Conservation (phyloP, 1,284 basidiomycete species). For the Phylloboletellus chloephorus region DNA sequence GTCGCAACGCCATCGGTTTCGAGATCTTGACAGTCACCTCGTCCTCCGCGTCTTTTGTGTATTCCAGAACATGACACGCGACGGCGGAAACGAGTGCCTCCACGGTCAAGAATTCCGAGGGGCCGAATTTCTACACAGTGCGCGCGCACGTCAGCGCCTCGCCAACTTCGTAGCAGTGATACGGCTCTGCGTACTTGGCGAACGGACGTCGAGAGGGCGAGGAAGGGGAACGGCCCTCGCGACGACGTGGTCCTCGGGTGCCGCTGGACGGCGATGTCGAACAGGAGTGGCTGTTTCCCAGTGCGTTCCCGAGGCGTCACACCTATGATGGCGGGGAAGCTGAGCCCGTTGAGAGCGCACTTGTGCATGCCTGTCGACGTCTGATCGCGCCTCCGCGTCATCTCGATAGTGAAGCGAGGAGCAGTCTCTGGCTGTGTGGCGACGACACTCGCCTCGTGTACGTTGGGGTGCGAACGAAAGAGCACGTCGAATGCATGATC, state of each 20-base stretch:
- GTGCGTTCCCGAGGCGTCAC: constrained; percentile 15
- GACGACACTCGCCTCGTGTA: constrained; percentile 12
- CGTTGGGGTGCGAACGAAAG: constrained; percentile 10
- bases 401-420: constrained; percentile 4
- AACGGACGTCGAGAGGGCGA: constrained; percentile 9
- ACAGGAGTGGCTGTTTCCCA: constrained; percentile 13
- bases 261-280: constrained; percentile 15
- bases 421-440: not conserved
- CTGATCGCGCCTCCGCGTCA: constrained; percentile 6
- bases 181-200: constrained; percentile 4
- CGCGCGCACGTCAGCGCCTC: constrained; percentile 3
- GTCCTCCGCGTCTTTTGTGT: constrained; percentile 20
- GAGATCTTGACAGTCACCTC: constrained; percentile 57
- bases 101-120: constrained; percentile 56
- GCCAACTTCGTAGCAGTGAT: not conserved
- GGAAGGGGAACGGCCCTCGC: constrained; percentile 12
- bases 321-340: constrained; percentile 14
- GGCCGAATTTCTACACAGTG: constrained; percentile 14
- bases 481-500: constrained; percentile 11
- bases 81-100: constrained; percentile 68
- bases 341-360: constrained; percentile 6
- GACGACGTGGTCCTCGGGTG: not conserved
- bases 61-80: constrained; percentile 40
- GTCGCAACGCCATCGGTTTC: constrained; percentile 67
- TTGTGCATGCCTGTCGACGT: not conserved